A percentile compares a stretch with the other conserved stretches of the same genome.
These are phyloP conservation scores for Vitis riparia DNA, from an alignment of 164 flowering plant genomes.

Conservation along the genomic window DNA sequence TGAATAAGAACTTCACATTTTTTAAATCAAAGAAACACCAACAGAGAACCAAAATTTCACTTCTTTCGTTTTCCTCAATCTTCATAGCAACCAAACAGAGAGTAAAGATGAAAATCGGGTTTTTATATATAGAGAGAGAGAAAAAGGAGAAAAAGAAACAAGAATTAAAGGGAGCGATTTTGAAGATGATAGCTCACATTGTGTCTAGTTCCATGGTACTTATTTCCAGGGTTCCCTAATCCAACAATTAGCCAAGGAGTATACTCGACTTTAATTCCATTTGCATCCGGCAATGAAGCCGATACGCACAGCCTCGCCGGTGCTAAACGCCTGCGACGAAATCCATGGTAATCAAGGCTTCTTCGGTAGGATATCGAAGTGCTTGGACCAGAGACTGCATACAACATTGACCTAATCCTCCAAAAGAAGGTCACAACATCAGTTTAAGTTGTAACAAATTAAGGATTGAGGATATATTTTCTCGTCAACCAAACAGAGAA, in stretches of 20 bases:
- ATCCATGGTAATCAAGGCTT: slow-evolving; percentile 17
- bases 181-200: slow-evolving; percentile 49
- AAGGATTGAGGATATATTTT: no score
- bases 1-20: no score
- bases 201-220: slow-evolving; percentile 93
- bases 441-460: no score
- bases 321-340: slow-evolving; percentile 20
- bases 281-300: slow-evolving; percentile 45
- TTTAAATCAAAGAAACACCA: no score
- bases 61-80: no score
- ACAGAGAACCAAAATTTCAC: no score
- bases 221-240: slow-evolving; percentile 91
- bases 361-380: slow-evolving; percentile 30
- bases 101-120: background rate
- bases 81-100: background rate
- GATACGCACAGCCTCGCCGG: slow-evolving; percentile 32
- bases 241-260: slow-evolving; percentile 98
- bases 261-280: slow-evolving; percentile 66
- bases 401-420: slow-evolving; percentile 57
- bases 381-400: slow-evolving; percentile 42
- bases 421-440: no score
- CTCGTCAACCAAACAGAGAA: no score
- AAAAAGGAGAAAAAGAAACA: background rate
- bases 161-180: background rate
- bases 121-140: no score